Conservation (phyloP, 192 early-diverging fungal genomes). For the Rhizophagus sp. region DNA sequence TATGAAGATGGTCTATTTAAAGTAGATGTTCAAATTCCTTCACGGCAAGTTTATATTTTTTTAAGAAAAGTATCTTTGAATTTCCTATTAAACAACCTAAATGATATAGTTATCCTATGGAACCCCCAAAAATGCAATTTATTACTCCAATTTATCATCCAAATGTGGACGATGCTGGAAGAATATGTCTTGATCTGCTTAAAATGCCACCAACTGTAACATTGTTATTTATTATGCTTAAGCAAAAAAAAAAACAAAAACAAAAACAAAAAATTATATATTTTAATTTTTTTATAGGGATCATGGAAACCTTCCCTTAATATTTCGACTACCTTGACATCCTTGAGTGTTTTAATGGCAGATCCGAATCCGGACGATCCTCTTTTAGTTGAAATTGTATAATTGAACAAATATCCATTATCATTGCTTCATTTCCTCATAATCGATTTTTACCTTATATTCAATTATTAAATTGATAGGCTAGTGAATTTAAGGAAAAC, state of each 20-base stretch:
- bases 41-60: slow-evolving; percentile 32
- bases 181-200: slow-evolving; percentile 74
- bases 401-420: not conserved
- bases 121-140: slow-evolving; percentile 69
- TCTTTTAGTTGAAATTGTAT: slow-evolving; percentile 67
- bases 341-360: slow-evolving; percentile 58
- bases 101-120: slow-evolving; percentile 62
- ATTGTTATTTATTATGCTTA: not conserved
- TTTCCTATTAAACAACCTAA: not conserved
- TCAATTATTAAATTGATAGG: slow-evolving; percentile 36
- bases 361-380: slow-evolving; percentile 78
- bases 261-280: not conserved
- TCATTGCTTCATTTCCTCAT: not conserved
- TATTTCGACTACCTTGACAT: slow-evolving; percentile 59
- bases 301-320: slow-evolving; percentile 72
- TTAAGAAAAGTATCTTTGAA: too few species aligned
- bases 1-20: slow-evolving; percentile 65
- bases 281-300: slow-evolving; percentile 39
- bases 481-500: slow-evolving; percentile 53
- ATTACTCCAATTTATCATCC: slow-evolving; percentile 80
- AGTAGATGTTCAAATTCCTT: slow-evolving; percentile 61
- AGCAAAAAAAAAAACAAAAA: slow-evolving; percentile 8
- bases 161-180: slow-evolving; percentile 76
- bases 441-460: not conserved
- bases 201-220: slow-evolving; percentile 54